Evolutionary conservation across 208 protist genomes (phyloP), one percentile per base, ranked within the genome.

Genomic region (Trichomonas tenax): DNA sequence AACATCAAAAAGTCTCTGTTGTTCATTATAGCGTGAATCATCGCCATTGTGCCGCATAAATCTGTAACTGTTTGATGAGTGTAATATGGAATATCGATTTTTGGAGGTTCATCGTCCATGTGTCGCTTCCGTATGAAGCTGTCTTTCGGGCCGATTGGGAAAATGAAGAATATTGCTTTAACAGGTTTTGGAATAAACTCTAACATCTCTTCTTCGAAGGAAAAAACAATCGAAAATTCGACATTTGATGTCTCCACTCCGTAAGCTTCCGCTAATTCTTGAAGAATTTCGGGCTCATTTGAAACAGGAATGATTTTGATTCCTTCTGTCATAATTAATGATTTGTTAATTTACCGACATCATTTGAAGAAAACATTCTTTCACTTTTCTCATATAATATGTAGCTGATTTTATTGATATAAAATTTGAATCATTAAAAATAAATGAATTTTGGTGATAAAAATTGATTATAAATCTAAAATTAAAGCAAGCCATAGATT

Each of bases 41-140:
- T 17, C 10, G 63, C 96, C 26, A 97, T 96, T 31, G 96, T 97
- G 9, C 96, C 96, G 72, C 96, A 97, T 51, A 96, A 96, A 96
- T 97, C 96, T 63, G 48, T 26, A 26, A 97, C 88, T 31, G 17
- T 90, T 82, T 97, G 96, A 23, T 96, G 38, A 46, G 96, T 97
- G 96, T 49, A 97, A 34, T 40, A 97, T 38, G 86, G 86, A 21
- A 51, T 17, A 8, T 31, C 58, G 0, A 0, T 3, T 17, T 9
- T 21, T 41, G 40, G 36, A 17, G 31, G 9, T 51, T 48, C 15
- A 15, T 93, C 86, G 36, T 51, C 86, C 14, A 31, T 36, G 31
- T 58, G 44, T 17, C 86, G 40, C 31, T 23, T 48, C 46, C 36
- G 21, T 34, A 93, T 41, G 8, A 9, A 26, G 17, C 44, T 31